Conservation (phyloP, 169 alveolate species). For the Cryptosporidium bovis region DNA sequence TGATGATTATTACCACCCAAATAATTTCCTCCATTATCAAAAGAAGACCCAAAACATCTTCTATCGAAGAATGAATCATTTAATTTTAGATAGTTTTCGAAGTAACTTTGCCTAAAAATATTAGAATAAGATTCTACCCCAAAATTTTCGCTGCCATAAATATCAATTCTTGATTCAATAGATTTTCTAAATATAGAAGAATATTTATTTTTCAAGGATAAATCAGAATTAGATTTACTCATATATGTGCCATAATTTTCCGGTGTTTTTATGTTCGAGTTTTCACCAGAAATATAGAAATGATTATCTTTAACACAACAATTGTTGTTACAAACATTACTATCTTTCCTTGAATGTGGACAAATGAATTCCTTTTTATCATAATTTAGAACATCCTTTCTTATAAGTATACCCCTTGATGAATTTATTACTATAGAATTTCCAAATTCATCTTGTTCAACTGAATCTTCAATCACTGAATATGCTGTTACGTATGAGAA, state of each 20-base stretch:
- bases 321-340: not conserved
- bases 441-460: not conserved
- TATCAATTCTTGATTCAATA: slow-evolving; percentile 32
- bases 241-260: not conserved
- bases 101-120: no score
- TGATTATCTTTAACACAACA: not conserved
- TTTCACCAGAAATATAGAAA: not conserved
- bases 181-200: slow-evolving; percentile 4
- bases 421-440: not conserved
- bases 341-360: not conserved
- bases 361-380: not conserved
- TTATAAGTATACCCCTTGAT: not conserved
- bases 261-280: not conserved
- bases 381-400: not conserved
- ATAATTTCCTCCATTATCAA: no score
- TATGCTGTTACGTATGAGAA: slow-evolving; percentile 46
- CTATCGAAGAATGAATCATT: not conserved
- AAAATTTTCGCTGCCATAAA: slow-evolving; percentile 29
- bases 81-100: no score
- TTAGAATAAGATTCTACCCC: slow-evolving; percentile 17
- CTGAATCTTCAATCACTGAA: slow-evolving; percentile 18
- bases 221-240: not conserved
- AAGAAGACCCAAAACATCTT: not conserved
- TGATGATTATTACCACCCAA: no score
- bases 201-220: not conserved